These are phyloP conservation scores for Fusarium decemcellulare DNA, from an alignment of 2,329 filamentous ascomycete species.

Conservation along the genomic window DNA sequence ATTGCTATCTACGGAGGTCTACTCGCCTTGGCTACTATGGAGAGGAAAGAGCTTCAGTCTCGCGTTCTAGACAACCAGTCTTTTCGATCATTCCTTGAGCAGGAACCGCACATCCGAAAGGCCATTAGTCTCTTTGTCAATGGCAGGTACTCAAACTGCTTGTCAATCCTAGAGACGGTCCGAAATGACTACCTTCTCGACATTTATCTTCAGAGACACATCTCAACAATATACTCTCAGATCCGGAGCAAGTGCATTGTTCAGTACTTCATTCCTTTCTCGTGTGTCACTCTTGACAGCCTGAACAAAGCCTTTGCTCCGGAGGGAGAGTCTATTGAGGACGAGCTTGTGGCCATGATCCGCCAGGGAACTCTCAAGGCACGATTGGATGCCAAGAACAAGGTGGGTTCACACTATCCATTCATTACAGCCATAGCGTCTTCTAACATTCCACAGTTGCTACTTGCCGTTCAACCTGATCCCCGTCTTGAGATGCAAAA, in stretches of 20 bases:
- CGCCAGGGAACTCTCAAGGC: conserved; percentile 79
- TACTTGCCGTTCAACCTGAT: conserved; percentile 79
- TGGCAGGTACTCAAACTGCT: conserved; percentile 88
- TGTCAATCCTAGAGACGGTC: conserved; percentile 86
- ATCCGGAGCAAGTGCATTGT: conserved; percentile 94
- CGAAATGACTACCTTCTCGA: conserved; percentile 92
- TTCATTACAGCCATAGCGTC: background rate
- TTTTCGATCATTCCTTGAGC: conserved; percentile 91
- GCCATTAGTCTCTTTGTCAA: conserved; percentile 92
- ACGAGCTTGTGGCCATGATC: conserved; percentile 86
- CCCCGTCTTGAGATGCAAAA: conserved; percentile 79
- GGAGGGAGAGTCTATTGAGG: conserved; percentile 74
- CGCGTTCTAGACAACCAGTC: conserved; percentile 83
- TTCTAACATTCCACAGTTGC: conserved; percentile 63
- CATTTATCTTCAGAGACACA: conserved; percentile 83
- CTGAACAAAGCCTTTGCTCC: conserved; percentile 83
- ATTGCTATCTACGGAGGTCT: conserved; percentile 93
- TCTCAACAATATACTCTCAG: conserved; percentile 76
- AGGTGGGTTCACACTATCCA: conserved; percentile 59
- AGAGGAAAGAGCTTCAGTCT: conserved; percentile 80
- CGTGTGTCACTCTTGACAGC: conserved; percentile 84
- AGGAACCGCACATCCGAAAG: conserved; percentile 94
- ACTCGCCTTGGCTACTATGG: conserved; percentile 91
- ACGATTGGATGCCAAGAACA: conserved; percentile 87
- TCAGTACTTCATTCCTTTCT: conserved; percentile 93